Base-by-base conservation (phyloP, 1,284 basidiomycete genomes). In the Malassezia vespertilionis region DNA sequence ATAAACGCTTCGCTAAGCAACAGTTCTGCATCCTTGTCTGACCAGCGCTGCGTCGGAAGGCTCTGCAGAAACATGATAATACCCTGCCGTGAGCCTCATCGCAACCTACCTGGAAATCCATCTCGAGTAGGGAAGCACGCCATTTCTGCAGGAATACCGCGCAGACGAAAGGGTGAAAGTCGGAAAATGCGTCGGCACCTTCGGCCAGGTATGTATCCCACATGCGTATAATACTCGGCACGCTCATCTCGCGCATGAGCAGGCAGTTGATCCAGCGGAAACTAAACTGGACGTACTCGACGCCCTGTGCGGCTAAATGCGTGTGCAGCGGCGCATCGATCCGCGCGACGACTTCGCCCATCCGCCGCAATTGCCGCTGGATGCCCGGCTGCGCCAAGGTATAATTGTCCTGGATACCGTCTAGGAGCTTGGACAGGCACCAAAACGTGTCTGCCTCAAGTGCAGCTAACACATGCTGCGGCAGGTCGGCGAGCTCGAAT, bases 41-140 rank as follows among this genome's bases (percentile, higher is more conserved):
- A 81, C 91, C 93, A 97, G 41, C 79, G 79, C 63, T 91, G 86
- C 2, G 91, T 97, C 8, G 93, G 91, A 4, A 95, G 77, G 3
- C 86, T 86, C 73, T 97, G 91, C 3, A 97, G 77, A 74, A 95
- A 97, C 84, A 97, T 96, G 72, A 97, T 97, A 72, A 96, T 93
- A 40, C 87, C 88, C 86, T 91, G 57, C 3, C 22, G 30, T 18
- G 18, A n/a, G 15, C 11, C 10, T 22, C 24, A 17, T 18, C 3
- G 33, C 18, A 14, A 31, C 46, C 5, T n/a, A 44, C 47, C 42
- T 69, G 66, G 33, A 70, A 70, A 33, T 70, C 68, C 66, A 70
- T 69, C 32, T 53, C 49, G 20, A 40, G 44, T 20, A 70, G 53
- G 47, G 58, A 48, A 5, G 52, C 54, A 26, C 58, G 61, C 68